These are phyloP conservation scores for Orbilia oligospora DNA, from an alignment of 2,329 filamentous ascomycete genomes.

Conservation along the genomic window DNA sequence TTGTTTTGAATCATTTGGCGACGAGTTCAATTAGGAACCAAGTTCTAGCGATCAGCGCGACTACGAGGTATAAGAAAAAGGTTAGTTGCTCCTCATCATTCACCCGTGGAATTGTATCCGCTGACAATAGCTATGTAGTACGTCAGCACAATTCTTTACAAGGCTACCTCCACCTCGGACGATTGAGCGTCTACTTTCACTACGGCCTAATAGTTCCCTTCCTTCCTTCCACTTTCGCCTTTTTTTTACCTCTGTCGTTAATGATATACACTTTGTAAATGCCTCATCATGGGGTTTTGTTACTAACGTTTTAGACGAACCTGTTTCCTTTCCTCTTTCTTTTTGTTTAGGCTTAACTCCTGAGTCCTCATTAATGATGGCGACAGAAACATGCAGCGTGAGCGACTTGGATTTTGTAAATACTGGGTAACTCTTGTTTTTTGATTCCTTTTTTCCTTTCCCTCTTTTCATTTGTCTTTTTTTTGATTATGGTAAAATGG, in stretches of 20 bases:
- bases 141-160: constrained; percentile 97
- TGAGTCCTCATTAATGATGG: constrained; percentile 31
- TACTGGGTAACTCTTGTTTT: constrained; percentile 6
- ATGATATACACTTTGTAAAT: constrained; percentile 26
- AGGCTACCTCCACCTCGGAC: constrained; percentile 72
- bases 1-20: constrained; percentile 93
- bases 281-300: background rate
- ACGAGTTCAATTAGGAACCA: constrained; percentile 99
- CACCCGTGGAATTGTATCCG: constrained; percentile 16
- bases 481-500: constrained; percentile 8
- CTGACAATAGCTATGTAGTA: constrained; percentile 74
- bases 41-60: constrained; percentile 93
- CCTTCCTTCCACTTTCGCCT: constrained; percentile 3
- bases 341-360: constrained; percentile 3
- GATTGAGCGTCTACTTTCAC: constrained; percentile 13
- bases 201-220: background rate
- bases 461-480: background rate
- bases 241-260: constrained; percentile 1
- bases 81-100: constrained; percentile 68
- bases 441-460: background rate
- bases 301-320: constrained; percentile 20
- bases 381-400: constrained; percentile 17
- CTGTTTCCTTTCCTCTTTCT: background rate
- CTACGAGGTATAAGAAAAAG: constrained; percentile 97
- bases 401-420: constrained; percentile 31